These are phyloP conservation scores for Fragilariopsis cylindrus DNA, from an alignment of 108 stramenopile species.

Conservation along the genomic window DNA sequence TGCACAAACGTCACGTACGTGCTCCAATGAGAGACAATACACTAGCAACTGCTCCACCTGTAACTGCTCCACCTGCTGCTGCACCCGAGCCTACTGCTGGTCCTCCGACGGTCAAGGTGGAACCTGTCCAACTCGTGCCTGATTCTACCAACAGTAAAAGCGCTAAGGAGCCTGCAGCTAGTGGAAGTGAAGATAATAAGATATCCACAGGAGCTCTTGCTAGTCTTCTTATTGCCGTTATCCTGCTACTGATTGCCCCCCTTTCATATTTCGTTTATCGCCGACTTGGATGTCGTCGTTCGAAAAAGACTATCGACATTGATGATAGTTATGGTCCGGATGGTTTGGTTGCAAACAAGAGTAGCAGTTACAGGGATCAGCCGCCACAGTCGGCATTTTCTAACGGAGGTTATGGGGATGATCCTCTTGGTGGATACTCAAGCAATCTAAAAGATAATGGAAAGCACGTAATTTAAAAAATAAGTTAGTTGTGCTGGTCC, in stretches of 20 bases:
- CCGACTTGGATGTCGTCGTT: background rate
- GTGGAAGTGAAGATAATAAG: background rate
- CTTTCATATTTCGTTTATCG: background rate
- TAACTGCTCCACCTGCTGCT: background rate
- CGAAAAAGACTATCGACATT: too few species aligned
- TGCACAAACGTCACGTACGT: conserved; percentile 3
- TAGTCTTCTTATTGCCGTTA: background rate
- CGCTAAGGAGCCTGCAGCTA: background rate
- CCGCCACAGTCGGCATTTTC: too few species aligned
- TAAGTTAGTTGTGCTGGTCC: background rate
- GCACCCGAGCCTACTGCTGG: background rate
- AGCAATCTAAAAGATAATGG: background rate
- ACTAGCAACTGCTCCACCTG: background rate
- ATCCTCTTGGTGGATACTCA: background rate
- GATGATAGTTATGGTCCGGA: too few species aligned
- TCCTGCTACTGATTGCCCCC: background rate
- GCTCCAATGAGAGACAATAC: background rate
- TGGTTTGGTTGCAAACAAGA: too few species aligned
- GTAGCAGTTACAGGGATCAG: too few species aligned
- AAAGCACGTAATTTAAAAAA: background rate
- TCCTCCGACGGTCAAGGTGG: too few species aligned
- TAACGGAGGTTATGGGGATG: background rate
- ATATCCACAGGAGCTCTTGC: background rate
- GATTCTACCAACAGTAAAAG: too few species aligned
- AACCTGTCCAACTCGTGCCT: too few species aligned